Evolutionary conservation across 495 filamentous ascomycete genomes (phyloP), one percentile per base, ranked within the genome.

Genomic region (Talaromyces liani): DNA sequence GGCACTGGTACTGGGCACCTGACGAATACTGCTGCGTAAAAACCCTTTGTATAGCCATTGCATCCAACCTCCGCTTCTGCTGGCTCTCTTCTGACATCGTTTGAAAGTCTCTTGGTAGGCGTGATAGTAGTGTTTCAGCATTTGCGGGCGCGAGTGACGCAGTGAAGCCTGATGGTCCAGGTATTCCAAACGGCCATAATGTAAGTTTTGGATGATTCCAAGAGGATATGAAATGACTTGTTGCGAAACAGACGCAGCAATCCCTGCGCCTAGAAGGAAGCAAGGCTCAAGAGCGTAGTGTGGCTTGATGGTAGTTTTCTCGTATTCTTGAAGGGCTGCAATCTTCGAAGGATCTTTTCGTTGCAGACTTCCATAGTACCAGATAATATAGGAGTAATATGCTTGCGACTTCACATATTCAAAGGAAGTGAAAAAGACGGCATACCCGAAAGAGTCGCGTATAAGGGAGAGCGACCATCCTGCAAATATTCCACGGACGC

Each of bases 1-100:
- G 1, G 92, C 92, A 67, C 89, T 92, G 4, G 92, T 95, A 70
- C 90, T 92, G 16, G 92, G 92, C 41, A 96, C 88, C 74, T 94
- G 91, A 45, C 87, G 81, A 51, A 95, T 79, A 3, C 91, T 91
- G 62, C 82, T 87, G 74, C 81, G 81, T 70, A 87, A 78, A 71
- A 96, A 95, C 6, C 87, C 90, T 16, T 81, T 80, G 72, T 89
- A 97, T 18, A 96, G 70, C 89, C 91, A 96, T 27, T 74, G 75
- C 27, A 81, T 70, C 82, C 90, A 87, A 2, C 85, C 85, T 1
- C 88, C 88, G 16, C 82, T 82, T 27, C 82, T 77, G 18, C 70
- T 68, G 1, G 89, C 91, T 67, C 88, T 84, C 36, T 79, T 81
- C 27, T 70, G 65, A 67, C 90, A 94, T 64, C 89, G 84, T 29